Evolutionary conservation across 1,139 yeast species (phyloP), one percentile per base, ranked within the genome.

Genomic region (Candida buenavistaensis): DNA sequence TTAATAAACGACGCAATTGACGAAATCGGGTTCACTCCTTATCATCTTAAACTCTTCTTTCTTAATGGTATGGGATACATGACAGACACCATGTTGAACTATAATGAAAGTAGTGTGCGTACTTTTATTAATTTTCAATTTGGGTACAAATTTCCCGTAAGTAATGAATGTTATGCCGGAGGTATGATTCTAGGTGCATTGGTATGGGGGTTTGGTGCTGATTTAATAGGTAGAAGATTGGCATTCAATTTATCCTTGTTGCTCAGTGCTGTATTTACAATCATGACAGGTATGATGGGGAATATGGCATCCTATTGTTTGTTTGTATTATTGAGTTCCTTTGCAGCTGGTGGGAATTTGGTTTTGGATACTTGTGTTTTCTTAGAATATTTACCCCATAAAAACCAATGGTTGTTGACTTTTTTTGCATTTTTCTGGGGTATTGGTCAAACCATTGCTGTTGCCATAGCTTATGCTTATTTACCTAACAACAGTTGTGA

Each of bases 1-100:
- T 44, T 62, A 12, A 46, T 62, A 28, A 59, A 60, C 35, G 55
- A 62, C 38, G 56, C 68, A 9, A 55, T 61, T 31, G 68, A 62
- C 44, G 66, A 62, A 41, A 62, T 62, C 37, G 68, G 67, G 1
- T 61, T 60, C 41, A 62, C 68, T 16, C 57, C 58, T 24, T 62
- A 60, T 40, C 68, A 62, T 44, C 45, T 58, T 28, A 62, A 62
- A 37, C 44, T 61, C 21, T 62, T 74, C 47, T 63, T 64, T 45
- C 50, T 75, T 23, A 75, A 73, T 40, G 85, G 85, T 12, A 71
- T 78, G 70, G 86, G 86, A 11, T 80, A 80, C 48, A 74, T 80
- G 5, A 79, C 76, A 17, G 85, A 80, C 51, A 75, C 82, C 12
- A 78, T 78, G 50, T 59, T 80, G 45, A 70, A 68, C 25, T 61